Base-by-base conservation (phyloP, 148 eudicot species). In the Vaccinium myrtillus region DNA sequence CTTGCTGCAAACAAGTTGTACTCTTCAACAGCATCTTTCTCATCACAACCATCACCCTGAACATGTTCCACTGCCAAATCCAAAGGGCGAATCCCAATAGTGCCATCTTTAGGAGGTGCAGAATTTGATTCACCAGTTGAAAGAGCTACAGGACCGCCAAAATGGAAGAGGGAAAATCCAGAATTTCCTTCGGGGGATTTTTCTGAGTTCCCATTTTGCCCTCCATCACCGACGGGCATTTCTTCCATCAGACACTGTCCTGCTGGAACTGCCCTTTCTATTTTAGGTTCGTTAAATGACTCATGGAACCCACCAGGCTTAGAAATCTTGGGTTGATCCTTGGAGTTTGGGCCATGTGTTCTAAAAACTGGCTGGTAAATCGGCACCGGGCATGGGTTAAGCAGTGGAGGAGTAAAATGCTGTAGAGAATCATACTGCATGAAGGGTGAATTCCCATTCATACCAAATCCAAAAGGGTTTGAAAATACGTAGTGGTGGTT, bases 91-190 rank as follows among this genome's bases (percentile, higher is more conserved):
- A 85, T 85, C 43, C 86, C 90, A 61, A 46, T 77, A 84, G 67
- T 86, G 43, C 86, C 93, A 85, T 92, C 94, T 83, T 91, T 88
- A n/a, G 89, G 83, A 76, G 91, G 87, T 79, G 82, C 87, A 15
- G 88, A 69, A 83, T 86, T 86, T 18, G 86, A 74, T 77, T 90
- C 85, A 54, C 84, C 89, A 4, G 92, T 88, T 9, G 95, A 90
- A 79, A 90, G 91, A 85, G 94, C 96, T 75, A 91, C 90, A 25
- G 99, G 99, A 59, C 95, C 97, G 50, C 94, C 94, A 90, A 93
- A 93, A 84, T 95, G 95, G 88, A 97, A 97, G 85, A 97, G 88
- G 19, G 99, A 97, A 90, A 97, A 97, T 51, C 98, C 92, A 4
- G 89, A 79, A 86, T 88, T 89, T 59, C 84, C 89, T 6, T 79